Base-by-base conservation (phyloP, 2,329 filamentous ascomycete species). In the Anthostomella pinea region DNA sequence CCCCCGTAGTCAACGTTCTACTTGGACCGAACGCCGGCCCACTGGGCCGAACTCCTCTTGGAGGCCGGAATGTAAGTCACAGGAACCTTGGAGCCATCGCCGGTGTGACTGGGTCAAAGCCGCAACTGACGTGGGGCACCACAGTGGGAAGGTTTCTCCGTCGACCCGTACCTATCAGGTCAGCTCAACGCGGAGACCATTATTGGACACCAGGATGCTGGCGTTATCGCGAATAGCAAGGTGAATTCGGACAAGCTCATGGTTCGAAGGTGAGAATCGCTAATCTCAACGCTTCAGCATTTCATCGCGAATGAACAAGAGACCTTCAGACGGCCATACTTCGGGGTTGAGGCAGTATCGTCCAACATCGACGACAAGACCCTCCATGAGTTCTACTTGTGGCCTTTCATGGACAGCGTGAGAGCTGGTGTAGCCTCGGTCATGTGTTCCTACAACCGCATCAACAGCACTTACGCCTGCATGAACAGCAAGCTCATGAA, bases 221-320 rank as follows among this genome's bases (percentile, higher is more conserved):
- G 87, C 51, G 80, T 91, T 23, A 84, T 94, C 58, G 85, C 87
- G 38, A 87, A 81, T 66, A 80, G 70, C 70, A 91, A 76, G 60
- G 68, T 68, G 23, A n/a, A n/a, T n/a, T n/a, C 19, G 35, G 6
- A 1, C 21, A 13, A 18, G 3, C 9, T 25, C 9, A 24, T 21
- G 17, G 4, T 29, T 6, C 13, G 11, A 16, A 24, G 29, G 26
- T 9, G 17, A 13, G 15, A 10, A 16, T 26, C 8, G 38, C 45
- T 39, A 48, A 43, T 9, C 7, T 17, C 8, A 49, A 69, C 44
- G 18, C 56, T 19, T 61, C 21, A 79, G 57, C 78, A 83, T 48
- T 73, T 69, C 39, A 73, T 82, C 26, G 73, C 63, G 11, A 79
- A 83, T 37, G 79, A 83, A 51, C 79, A 83, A 56, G 79, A 82